A percentile compares a stretch with the other conserved stretches of the same genome.
These are phyloP conservation scores for Colletotrichum truncatum DNA, from an alignment of 2,329 filamentous ascomycete genomes.

Conservation along the genomic window DNA sequence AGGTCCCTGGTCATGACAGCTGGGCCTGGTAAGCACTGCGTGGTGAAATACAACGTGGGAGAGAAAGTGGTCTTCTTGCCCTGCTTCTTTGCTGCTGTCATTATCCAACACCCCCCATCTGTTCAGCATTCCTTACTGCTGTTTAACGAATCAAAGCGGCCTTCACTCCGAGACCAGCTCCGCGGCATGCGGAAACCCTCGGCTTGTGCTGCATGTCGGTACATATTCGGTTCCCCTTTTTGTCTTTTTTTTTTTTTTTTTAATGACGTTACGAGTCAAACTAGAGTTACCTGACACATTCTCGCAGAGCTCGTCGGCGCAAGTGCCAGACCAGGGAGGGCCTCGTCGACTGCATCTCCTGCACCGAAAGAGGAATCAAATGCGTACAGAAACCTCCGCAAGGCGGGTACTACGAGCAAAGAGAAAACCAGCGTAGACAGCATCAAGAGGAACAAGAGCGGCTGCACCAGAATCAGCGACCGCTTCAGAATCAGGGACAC, in stretches of 20 bases:
- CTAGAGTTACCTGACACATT: conserved; percentile 17
- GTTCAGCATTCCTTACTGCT: not conserved
- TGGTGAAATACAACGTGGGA: conserved; percentile 1
- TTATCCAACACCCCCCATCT: not conserved
- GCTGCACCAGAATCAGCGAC: not conserved
- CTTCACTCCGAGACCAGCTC: conserved; percentile 17
- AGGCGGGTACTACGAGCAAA: conserved; percentile 31
- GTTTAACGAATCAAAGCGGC: not conserved
- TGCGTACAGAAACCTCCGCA: conserved; percentile 53
- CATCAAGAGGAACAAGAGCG: not conserved
- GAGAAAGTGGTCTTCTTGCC: too few relatives aligned
- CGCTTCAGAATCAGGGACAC: not conserved
- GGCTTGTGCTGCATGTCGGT: conserved; percentile 33
- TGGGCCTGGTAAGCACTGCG: conserved; percentile 18
- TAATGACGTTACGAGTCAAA: not conserved
- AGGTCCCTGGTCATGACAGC: conserved; percentile 4
- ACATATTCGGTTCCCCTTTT: conserved; percentile 15
- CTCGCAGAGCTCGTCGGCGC: conserved; percentile 27
- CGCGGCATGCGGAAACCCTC: conserved; percentile 32
- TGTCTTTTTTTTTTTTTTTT: not conserved
- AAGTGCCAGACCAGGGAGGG: conserved; percentile 27
- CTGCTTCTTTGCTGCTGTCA: not conserved
- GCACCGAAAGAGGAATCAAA: conserved; percentile 53
- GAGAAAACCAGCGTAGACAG: conserved; percentile 23
- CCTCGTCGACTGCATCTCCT: conserved; percentile 61